Evolutionary conservation across 345 rosid species (phyloP).

Genomic region (Adansonia digitata): DNA sequence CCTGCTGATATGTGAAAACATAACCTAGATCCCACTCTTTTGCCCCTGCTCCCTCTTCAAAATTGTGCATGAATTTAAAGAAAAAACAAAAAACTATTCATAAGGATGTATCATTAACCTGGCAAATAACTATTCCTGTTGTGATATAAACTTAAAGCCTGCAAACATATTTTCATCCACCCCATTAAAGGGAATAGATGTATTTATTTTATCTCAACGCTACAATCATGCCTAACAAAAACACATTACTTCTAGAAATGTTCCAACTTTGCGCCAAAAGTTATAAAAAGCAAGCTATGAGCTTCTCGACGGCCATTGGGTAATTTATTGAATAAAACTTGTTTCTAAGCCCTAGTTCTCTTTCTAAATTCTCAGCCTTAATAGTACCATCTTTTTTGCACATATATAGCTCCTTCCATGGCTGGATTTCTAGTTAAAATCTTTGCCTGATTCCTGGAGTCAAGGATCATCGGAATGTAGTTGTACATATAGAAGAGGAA

Average conservation of each 20-base stretch:
- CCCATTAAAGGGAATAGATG: neutral
- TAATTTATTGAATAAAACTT: neutral
- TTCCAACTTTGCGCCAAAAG: neutral
- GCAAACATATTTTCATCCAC: neutral
- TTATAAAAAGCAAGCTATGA: neutral
- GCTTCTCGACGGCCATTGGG: neutral
- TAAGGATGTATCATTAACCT: neutral
- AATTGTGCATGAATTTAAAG: neutral
- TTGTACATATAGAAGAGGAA: slow-evolving; percentile 41
- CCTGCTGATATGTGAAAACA: neutral
- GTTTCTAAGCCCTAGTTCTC: neutral
- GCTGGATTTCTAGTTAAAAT: slow-evolving; percentile 54
- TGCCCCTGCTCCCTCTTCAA: neutral
- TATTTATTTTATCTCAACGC: neutral
- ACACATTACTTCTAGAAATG: neutral
- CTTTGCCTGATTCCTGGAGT: slow-evolving; percentile 53
- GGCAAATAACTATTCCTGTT: neutral
- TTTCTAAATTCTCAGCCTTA: neutral
- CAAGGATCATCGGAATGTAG: slow-evolving; percentile 36
- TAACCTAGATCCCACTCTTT: neutral
- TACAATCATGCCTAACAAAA: neutral
- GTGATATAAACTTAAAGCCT: neutral
- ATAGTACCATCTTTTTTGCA: neutral
- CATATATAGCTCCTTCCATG: slow-evolving; percentile 49
- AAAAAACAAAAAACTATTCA: neutral